Percentiles rank a stretch among this genome's conserved stretches.
Evolutionary conservation across 1,139 yeast genomes (phyloP).

Genomic region (Casaregolazyma lundiana): DNA sequence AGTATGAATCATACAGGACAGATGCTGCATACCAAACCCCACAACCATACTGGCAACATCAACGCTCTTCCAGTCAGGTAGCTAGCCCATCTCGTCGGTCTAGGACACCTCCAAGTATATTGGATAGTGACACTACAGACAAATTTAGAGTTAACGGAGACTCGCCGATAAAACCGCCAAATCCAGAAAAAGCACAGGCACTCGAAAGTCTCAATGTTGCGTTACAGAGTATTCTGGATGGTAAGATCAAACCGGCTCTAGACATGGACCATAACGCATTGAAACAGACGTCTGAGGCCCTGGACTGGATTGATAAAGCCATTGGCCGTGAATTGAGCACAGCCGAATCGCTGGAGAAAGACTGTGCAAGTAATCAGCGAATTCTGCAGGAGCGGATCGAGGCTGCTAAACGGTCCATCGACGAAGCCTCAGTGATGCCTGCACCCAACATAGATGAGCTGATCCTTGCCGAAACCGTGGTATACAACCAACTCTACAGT

Average conservation of each 20-base stretch:
- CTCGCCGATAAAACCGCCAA: constrained; percentile 31
- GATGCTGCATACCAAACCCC: background rate
- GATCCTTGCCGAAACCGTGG: constrained; percentile 45
- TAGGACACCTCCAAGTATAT: constrained; percentile 5
- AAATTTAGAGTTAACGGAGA: background rate
- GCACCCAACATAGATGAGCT: constrained; percentile 40
- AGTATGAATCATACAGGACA: background rate
- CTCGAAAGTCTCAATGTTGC: constrained; percentile 20
- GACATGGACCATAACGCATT: constrained; percentile 26
- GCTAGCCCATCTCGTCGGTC: constrained; percentile 5
- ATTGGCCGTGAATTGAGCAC: constrained; percentile 29
- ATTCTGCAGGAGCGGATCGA: constrained; percentile 30
- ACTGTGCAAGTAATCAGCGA: constrained; percentile 32
- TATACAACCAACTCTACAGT: constrained; percentile 56
- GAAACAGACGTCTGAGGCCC: constrained; percentile 23
- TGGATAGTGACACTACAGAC: constrained; percentile 12
- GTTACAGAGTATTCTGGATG: constrained; percentile 15
- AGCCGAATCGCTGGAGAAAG: constrained; percentile 26
- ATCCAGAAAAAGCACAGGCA: constrained; percentile 34
- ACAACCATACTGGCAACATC: constrained; percentile 5
- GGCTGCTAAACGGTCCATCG: constrained; percentile 32
- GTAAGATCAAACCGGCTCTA: constrained; percentile 25
- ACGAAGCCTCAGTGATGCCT: constrained; percentile 28
- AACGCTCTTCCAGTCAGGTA: constrained; percentile 4
- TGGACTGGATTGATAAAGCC: constrained; percentile 29